These are phyloP conservation scores for Calonectria honghensis DNA, from an alignment of 2,329 filamentous ascomycete species.

Conservation along the genomic window DNA sequence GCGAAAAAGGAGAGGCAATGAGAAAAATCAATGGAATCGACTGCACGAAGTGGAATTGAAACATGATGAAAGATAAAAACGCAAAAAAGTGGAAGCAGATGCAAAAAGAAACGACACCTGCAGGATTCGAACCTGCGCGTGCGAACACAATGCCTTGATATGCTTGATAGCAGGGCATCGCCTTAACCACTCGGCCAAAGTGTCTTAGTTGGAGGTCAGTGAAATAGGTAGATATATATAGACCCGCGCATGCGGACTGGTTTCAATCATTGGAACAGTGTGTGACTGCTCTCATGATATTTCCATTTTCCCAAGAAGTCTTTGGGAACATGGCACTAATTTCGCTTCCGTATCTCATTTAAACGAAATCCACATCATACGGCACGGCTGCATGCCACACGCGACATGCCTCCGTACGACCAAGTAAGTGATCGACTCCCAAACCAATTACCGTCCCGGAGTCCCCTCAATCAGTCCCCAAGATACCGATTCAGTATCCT, in stretches of 20 bases:
- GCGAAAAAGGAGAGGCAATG: not conserved
- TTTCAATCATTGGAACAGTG: not conserved
- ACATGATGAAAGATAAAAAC: not conserved
- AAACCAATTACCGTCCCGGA: not conserved
- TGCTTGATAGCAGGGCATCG: constrained; percentile 26
- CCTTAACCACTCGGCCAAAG: constrained; percentile 29
- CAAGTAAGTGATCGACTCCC: too few species aligned
- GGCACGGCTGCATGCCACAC: not conserved
- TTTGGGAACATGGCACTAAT: not conserved
- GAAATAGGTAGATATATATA: not conserved
- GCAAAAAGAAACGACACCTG: constrained; percentile 18
- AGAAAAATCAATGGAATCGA: not conserved
- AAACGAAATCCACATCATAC: not conserved
- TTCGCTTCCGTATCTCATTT: accelerated
- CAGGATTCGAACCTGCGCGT: constrained; percentile 27
- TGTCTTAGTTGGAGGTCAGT: not conserved
- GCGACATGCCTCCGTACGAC: not conserved
- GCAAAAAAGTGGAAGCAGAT: too few species aligned
- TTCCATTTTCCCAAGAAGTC: not conserved
- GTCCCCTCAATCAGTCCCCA: not conserved
- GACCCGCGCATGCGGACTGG: not conserved
- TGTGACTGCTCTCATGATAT: not conserved
- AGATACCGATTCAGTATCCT: too few species aligned
- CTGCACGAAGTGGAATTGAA: too few species aligned
- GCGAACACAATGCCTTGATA: constrained; percentile 27